phyloP scores from a whole-genome alignment of 306 rosid species.

The Alnus rubra region DNA sequence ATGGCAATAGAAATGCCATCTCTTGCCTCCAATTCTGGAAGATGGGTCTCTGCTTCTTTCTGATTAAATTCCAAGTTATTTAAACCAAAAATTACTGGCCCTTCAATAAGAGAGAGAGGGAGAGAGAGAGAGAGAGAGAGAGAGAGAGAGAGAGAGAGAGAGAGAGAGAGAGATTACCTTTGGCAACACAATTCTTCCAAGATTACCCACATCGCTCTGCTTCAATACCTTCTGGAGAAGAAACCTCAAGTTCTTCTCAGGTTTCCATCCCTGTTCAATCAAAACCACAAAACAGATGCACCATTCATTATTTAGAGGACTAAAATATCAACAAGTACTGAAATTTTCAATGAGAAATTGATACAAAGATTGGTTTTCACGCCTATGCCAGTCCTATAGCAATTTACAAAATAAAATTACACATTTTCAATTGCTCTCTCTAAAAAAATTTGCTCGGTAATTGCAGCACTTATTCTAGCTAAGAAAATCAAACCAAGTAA shows the following conservation, averaged over 20 bases:
- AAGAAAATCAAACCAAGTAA: not conserved
- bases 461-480: not conserved
- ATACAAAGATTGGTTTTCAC: too few relatives aligned
- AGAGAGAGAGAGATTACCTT: slow-evolving; percentile 46
- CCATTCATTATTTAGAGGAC: not conserved
- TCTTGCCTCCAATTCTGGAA: slow-evolving; percentile 90
- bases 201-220: slow-evolving; percentile 96
- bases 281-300: slow-evolving; percentile 16
- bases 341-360: too few relatives aligned
- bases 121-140: not conserved
- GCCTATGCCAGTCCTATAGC: too few relatives aligned
- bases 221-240: slow-evolving; percentile 93
- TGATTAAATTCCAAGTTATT: slow-evolving; percentile 24
- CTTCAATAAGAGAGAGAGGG: not conserved
- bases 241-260: slow-evolving; percentile 89
- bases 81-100: not conserved
- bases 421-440: not conserved
- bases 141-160: not conserved
- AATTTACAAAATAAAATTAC: not conserved
- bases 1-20: slow-evolving; percentile 89
- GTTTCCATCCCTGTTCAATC: slow-evolving; percentile 74
- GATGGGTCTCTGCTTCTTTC: slow-evolving; percentile 98
- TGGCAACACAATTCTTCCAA: slow-evolving; percentile 93
- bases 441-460: not conserved
- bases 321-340: not conserved